These are phyloP conservation scores for Tephrocybe rancida DNA, from an alignment of 768 basidiomycete species.

Conservation along the genomic window DNA sequence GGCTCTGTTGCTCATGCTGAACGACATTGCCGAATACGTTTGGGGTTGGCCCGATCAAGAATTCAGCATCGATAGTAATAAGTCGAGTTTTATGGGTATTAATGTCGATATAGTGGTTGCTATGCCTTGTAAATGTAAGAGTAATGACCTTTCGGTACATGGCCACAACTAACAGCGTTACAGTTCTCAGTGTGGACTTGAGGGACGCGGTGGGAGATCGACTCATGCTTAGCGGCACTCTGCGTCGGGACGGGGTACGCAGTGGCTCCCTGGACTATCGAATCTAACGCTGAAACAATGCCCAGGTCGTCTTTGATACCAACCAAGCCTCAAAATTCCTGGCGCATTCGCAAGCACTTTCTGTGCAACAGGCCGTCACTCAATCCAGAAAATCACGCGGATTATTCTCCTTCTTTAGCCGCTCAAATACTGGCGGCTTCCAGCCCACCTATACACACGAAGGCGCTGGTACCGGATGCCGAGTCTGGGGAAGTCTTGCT, in stretches of 20 bases:
- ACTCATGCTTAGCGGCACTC: constrained; percentile 74
- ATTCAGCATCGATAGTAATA: constrained; percentile 80
- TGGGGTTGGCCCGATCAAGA: constrained; percentile 93
- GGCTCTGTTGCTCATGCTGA: constrained; percentile 76
- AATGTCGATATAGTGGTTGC: constrained; percentile 93
- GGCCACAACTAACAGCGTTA: neutral
- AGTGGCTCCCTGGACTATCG: neutral
- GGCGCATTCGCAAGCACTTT: constrained; percentile 66
- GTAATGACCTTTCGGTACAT: constrained; percentile 30
- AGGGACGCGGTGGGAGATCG: constrained; percentile 94
- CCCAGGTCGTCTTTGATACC: constrained; percentile 75
- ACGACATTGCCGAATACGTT: constrained; percentile 88
- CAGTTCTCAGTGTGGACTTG: constrained; percentile 86
- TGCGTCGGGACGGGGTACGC: constrained; percentile 84
- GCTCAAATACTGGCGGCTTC: constrained; percentile 48
- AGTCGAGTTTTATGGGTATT: constrained; percentile 67
- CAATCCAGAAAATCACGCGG: constrained; percentile 80
- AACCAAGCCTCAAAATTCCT: constrained; percentile 78
- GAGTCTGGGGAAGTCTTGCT: constrained; percentile 79
- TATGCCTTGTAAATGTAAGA: constrained; percentile 91
- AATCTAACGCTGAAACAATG: neutral
- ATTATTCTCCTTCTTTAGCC: constrained; percentile 59
- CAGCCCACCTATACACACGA: constrained; percentile 76
- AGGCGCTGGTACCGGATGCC: constrained; percentile 74
- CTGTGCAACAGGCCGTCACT: constrained; percentile 67